These are phyloP conservation scores for Exophiala sideris DNA, from an alignment of 2,329 filamentous ascomycete species.

Conservation along the genomic window DNA sequence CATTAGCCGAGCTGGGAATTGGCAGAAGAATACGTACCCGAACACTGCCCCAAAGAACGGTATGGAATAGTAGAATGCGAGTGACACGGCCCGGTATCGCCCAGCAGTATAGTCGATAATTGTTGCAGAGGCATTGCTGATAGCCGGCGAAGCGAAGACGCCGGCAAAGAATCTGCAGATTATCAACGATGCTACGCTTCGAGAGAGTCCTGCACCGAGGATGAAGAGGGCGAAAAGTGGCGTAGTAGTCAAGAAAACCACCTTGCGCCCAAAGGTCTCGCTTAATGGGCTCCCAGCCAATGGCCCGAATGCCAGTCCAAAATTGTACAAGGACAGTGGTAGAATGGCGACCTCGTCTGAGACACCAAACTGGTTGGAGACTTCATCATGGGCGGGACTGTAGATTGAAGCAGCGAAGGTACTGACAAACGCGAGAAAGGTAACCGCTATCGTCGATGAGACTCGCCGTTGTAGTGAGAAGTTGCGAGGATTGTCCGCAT, in stretches of 20 bases:
- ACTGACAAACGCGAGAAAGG: constrained; percentile 23
- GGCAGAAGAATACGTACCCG: constrained; percentile 12
- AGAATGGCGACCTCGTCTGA: constrained; percentile 32
- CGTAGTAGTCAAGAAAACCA: constrained; percentile 36
- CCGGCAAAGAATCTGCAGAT: constrained; percentile 30
- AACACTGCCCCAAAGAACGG: constrained; percentile 26
- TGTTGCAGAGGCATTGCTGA: constrained; percentile 30
- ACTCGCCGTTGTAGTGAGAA: constrained; percentile 20
- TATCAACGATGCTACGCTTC: constrained; percentile 21
- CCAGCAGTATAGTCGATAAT: constrained; percentile 29
- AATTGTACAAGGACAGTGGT: constrained; percentile 36
- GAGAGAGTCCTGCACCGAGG: constrained; percentile 24
- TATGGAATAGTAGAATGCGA: constrained; percentile 27
- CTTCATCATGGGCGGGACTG: constrained; percentile 48
- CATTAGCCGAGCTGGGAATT: background rate
- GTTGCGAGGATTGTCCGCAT: constrained; percentile 27
- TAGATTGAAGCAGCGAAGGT: constrained; percentile 31
- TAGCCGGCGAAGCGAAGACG: constrained; percentile 27
- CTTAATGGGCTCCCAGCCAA: constrained; percentile 36
- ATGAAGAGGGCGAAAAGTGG: constrained; percentile 37
- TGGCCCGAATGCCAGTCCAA: constrained; percentile 38
- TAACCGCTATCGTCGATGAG: constrained; percentile 22
- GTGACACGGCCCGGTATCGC: constrained; percentile 19
- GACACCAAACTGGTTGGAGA: constrained; percentile 43
- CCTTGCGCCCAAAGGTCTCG: constrained; percentile 36